Base-by-base conservation (phyloP, 305 asterid species). In the Fraxinus sp. region DNA sequence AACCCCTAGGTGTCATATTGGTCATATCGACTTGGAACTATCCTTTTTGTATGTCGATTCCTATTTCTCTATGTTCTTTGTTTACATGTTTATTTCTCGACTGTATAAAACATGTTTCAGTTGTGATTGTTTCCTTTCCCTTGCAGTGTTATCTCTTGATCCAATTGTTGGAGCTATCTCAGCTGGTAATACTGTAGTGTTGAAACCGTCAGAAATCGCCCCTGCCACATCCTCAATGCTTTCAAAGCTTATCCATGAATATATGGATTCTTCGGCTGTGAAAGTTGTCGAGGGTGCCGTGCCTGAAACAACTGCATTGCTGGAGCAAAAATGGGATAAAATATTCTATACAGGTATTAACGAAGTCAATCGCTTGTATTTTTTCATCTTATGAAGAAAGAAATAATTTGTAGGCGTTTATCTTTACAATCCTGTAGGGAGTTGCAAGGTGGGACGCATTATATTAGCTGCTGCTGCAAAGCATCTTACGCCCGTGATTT, bases 1-100 rank as follows among this genome's bases (percentile, higher is more conserved):
- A 94, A 85, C 97, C 98, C 18, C 78, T 90, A 20, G 98, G 98
- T n/a, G 93, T 93, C 59, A 92, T 92, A 11, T 79, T 94, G 80
- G 86, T 94, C 77, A 91, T 94, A 89, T 93, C 98, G 28, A 91
- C 98, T 75, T 94, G 98, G 98, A 94, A 94, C 84, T 94, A 91
- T 80, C 98, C 98, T 35, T 91, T 93, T 79, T 32, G 98, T 94
- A 92, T 10, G 94, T 90, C 62, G 22, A 78, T 77, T 7, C 30
- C 77, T 68, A 32, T 32, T 14, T 72, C 37, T 73, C 80, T 26
- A 8, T 59, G 20, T 39, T 8, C 33, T 75, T 39, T n/a, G 7
- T 71, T 22, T 16, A 52, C 22, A 30, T 43, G 16, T 52, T 22
- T 71, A 22, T 77, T 10, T 59, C 41, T 80, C 0, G 5, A 36